These are phyloP conservation scores for Monosporascus sp. DNA, from an alignment of 2,329 filamentous ascomycete species.

Conservation along the genomic window DNA sequence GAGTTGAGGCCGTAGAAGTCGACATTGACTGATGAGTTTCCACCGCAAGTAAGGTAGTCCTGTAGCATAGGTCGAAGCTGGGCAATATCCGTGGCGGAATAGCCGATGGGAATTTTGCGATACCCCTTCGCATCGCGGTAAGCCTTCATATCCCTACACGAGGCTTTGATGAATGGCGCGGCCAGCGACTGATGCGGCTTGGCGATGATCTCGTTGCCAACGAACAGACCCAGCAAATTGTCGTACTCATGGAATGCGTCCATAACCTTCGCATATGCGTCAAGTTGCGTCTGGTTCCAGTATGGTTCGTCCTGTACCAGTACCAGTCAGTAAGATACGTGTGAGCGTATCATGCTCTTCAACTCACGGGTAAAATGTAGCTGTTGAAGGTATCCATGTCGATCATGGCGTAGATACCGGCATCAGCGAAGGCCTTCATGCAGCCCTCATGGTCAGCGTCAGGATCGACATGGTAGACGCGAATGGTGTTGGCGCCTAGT, in stretches of 20 bases:
- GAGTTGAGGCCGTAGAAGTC: conserved; percentile 86
- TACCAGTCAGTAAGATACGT: neutral
- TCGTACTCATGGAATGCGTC: conserved; percentile 72
- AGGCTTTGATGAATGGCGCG: conserved; percentile 79
- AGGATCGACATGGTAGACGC: conserved; percentile 82
- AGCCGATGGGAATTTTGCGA: conserved; percentile 77
- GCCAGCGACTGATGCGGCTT: conserved; percentile 51
- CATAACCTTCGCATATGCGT: conserved; percentile 65
- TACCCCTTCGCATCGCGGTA: conserved; percentile 72
- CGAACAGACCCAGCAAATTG: conserved; percentile 78
- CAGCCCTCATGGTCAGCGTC: conserved; percentile 66
- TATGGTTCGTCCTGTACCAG: conserved; percentile 47
- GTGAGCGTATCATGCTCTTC: neutral
- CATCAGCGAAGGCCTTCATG: conserved; percentile 74
- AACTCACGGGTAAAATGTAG: conserved; percentile 57
- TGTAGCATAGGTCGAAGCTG: conserved; percentile 57
- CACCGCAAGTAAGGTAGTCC: conserved; percentile 73
- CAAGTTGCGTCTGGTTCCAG: conserved; percentile 69
- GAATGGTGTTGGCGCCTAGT: conserved; percentile 76
- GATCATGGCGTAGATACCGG: conserved; percentile 77
- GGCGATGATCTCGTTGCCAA: conserved; percentile 84
- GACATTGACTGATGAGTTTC: conserved; percentile 60
- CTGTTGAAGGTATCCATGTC: conserved; percentile 74
- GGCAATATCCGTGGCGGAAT: conserved; percentile 81
- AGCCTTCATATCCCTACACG: conserved; percentile 74